Base-by-base conservation (phyloP, 169 alveolate genomes). In the Cryptosporidium sp. region DNA sequence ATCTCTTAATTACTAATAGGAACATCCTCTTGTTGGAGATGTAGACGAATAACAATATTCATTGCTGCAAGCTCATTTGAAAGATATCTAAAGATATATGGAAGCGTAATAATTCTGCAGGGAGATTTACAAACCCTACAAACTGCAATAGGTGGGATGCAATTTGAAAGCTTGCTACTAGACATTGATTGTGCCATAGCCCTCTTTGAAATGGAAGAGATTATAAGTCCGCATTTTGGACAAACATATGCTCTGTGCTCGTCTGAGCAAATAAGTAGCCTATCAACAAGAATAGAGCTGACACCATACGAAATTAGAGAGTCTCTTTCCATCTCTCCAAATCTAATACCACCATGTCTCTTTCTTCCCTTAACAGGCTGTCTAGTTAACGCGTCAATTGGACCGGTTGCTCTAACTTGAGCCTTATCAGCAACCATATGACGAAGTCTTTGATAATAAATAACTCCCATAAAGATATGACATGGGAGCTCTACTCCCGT, bases 251-350 rank as follows among this genome's bases (percentile, higher is more conserved):
- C 99, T 93, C 96, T 97, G 91, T 98, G 98, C 58, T 97, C 98
- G 93, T 98, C 99, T 37, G 99, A 97, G 85, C 99, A 97, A 92
- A 95, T 95, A 70, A 99, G 87, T 23, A 98, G 96, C 42, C 99
- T 96, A 85, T 99, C 99, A 92, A 96, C 97, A 21, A 99, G 95
- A 86, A 97, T 91, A 92, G 95, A 97, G 37, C 99, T 94, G 48
- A 99, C 98, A 29, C 99, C 99, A 89, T 99, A 99, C 18, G 99
- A 99, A 48, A 99, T 95, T 37, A 99, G 91, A 7, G 99, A 97
- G 93, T 99, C 99, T 75, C 99, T 96, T 92, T 99, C 99, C 99
- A 99, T 99, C 94, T 99, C 99, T 37, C 99, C 99, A 71, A 97
- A 92, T 89, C 99, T 96, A 42, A 98, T 98, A 56, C 99, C 99